Percentiles rank a stretch among this genome's conserved stretches.
phyloP scores from a whole-genome alignment of 495 filamentous ascomycete species.

The Penicillium simplicissimum region DNA sequence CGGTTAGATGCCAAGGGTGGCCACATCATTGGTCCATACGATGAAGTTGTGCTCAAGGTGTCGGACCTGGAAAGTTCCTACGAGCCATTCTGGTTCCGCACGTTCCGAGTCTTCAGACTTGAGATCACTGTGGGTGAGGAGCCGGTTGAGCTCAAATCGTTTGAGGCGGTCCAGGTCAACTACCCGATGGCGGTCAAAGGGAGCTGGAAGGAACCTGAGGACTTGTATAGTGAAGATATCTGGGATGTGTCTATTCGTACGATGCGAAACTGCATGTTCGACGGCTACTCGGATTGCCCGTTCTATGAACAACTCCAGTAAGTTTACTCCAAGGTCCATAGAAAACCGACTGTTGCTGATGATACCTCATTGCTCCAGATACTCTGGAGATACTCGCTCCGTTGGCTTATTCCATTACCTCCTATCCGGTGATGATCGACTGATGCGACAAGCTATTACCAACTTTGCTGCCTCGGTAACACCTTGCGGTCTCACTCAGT shows the following conservation, averaged over 20 bases:
- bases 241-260: conserved; percentile 32
- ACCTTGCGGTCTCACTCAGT: conserved; percentile 34
- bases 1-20: conserved; percentile 33
- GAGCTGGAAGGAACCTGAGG: conserved; percentile 18
- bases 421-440: conserved; percentile 27
- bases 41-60: conserved; percentile 28
- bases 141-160: background rate
- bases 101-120: conserved; percentile 28
- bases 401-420: conserved; percentile 33
- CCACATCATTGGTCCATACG: conserved; percentile 38
- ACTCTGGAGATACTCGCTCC: conserved; percentile 25
- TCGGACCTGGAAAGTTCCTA: conserved; percentile 17
- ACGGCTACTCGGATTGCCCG: conserved; percentile 35
- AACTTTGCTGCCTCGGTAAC: conserved; percentile 21
- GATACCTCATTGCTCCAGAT: background rate
- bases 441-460: conserved; percentile 27
- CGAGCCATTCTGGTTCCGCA: conserved; percentile 36
- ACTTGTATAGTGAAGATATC: conserved; percentile 27
- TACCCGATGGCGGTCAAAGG: conserved; percentile 35
- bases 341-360: background rate
- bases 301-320: conserved; percentile 40
- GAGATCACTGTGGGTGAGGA: conserved; percentile 11
- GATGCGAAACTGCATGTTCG: conserved; percentile 29
- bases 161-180: conserved; percentile 14
- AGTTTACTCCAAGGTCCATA: conserved; percentile 22